These are phyloP conservation scores for Filosporella fistucella DNA, from an alignment of 495 filamentous ascomycete species.

Conservation along the genomic window DNA sequence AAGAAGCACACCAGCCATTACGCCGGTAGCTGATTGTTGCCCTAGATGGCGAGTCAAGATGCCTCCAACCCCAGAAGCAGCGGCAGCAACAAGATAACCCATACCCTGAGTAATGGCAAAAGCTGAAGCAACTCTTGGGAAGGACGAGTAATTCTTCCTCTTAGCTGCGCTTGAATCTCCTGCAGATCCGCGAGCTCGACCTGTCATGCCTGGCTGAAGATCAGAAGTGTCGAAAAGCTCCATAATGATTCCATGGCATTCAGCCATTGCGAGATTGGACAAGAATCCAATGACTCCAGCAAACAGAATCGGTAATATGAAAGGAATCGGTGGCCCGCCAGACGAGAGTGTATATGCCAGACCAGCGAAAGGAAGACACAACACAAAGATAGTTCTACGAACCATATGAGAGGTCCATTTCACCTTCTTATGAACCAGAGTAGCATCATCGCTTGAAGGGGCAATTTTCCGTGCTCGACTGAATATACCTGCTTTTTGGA, in stretches of 20 bases:
- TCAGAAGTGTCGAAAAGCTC: slow-evolving; percentile 76
- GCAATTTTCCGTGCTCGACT: slow-evolving; percentile 51
- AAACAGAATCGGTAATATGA: slow-evolving; percentile 59
- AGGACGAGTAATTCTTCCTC: slow-evolving; percentile 61
- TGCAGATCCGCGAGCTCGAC: slow-evolving; percentile 41
- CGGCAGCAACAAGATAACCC: slow-evolving; percentile 60
- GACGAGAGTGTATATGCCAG: slow-evolving; percentile 61
- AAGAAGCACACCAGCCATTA: slow-evolving; percentile 58
- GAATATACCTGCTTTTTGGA: slow-evolving; percentile 66
- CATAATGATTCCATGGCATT: slow-evolving; percentile 75
- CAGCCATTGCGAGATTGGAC: slow-evolving; percentile 66
- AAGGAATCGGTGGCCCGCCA: slow-evolving; percentile 49
- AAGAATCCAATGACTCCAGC: slow-evolving; percentile 63
- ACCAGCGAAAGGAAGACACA: slow-evolving; percentile 59
- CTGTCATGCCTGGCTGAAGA: slow-evolving; percentile 53
- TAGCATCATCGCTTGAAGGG: slow-evolving; percentile 53
- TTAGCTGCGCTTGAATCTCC: slow-evolving; percentile 43
- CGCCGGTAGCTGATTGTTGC: slow-evolving; percentile 58
- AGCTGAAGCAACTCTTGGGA: slow-evolving; percentile 65
- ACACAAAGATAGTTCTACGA: slow-evolving; percentile 59
- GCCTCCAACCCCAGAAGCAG: slow-evolving; percentile 58
- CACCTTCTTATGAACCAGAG: slow-evolving; percentile 44
- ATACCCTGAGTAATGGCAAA: slow-evolving; percentile 65
- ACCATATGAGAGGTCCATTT: slow-evolving; percentile 65
- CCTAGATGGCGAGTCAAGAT: slow-evolving; percentile 55